phyloP scores from a whole-genome alignment of 768 basidiomycete genomes.

The Pulveroboletus sp. region DNA sequence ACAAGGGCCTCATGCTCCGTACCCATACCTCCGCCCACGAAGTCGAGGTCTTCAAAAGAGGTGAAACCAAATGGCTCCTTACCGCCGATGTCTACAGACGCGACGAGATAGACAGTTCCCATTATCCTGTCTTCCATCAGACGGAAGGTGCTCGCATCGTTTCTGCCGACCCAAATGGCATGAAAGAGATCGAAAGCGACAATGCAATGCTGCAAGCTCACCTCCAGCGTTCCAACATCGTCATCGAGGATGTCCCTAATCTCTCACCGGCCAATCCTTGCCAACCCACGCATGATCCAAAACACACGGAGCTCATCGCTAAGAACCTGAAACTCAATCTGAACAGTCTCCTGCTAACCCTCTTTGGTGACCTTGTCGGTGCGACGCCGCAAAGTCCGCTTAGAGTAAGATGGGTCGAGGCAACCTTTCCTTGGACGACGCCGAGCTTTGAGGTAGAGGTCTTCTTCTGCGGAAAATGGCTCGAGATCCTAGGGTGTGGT shows the following conservation, averaged over 20 bases:
- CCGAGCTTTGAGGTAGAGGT: constrained; percentile 99
- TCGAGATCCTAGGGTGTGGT: constrained; percentile 93
- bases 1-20: constrained; percentile 84
- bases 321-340: constrained; percentile 85
- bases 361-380: constrained; percentile 66
- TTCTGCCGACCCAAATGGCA: constrained; percentile 47
- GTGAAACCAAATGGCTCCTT: constrained; percentile 80
- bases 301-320: constrained; percentile 67
- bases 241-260: constrained; percentile 83
- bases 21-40: constrained; percentile 99
- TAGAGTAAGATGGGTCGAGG: constrained; percentile 93
- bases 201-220: constrained; percentile 57
- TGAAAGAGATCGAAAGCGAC: constrained; percentile 64
- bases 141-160: constrained; percentile 93
- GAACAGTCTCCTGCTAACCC: constrained; percentile 74
- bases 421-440: constrained; percentile 96
- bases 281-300: constrained; percentile 73
- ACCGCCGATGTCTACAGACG: constrained; percentile 96
- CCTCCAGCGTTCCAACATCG: constrained; percentile 68
- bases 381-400: constrained; percentile 62
- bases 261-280: constrained; percentile 72
- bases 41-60: constrained; percentile 79
- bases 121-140: constrained; percentile 98
- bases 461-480: constrained; percentile 92
- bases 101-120: constrained; percentile 95